Evolutionary conservation across 2,329 filamentous ascomycete species (phyloP).

Genomic region (Alternaria postmessia): DNA sequence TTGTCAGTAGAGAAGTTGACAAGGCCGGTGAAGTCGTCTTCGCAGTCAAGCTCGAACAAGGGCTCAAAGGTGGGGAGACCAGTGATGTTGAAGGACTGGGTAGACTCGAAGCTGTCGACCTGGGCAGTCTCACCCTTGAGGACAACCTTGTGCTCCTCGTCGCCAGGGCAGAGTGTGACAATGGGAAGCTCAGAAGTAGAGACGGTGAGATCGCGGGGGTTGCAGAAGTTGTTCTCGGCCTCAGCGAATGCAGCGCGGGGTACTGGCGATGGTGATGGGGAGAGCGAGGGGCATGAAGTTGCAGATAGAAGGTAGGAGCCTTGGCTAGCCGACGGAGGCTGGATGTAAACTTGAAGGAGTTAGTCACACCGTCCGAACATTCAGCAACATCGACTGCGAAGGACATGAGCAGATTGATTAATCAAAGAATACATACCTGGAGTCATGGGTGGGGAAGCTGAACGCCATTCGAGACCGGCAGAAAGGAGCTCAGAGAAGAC

Average conservation of each 20-base stretch:
- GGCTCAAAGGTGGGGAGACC: conserved; percentile 80
- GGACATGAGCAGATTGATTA: background rate
- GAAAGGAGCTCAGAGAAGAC: conserved; percentile 76
- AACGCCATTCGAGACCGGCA: conserved; percentile 77
- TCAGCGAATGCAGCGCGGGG: conserved; percentile 74
- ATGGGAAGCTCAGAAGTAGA: conserved; percentile 69
- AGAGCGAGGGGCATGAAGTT: conserved; percentile 81
- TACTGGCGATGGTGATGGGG: conserved; percentile 83
- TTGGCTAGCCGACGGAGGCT: conserved; percentile 71
- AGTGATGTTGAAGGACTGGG: conserved; percentile 54
- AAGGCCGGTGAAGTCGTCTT: conserved; percentile 84
- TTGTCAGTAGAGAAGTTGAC: conserved; percentile 73
- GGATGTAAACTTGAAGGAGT: conserved; percentile 66
- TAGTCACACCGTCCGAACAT: conserved; percentile 24
- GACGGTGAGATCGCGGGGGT: conserved; percentile 88
- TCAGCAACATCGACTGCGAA: background rate
- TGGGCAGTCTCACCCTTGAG: conserved; percentile 57
- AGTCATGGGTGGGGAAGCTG: conserved; percentile 84
- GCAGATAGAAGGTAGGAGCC: conserved; percentile 75
- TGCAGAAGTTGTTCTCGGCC: conserved; percentile 83
- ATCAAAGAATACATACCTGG: conserved; percentile 71
- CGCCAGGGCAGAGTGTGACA: conserved; percentile 67
- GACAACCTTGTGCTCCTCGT: conserved; percentile 66
- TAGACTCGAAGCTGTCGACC: conserved; percentile 48
- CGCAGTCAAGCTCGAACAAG: conserved; percentile 87